Evolutionary conservation across 2,329 filamentous ascomycete species (phyloP).

Genomic region (Aspergillus intermedius): DNA sequence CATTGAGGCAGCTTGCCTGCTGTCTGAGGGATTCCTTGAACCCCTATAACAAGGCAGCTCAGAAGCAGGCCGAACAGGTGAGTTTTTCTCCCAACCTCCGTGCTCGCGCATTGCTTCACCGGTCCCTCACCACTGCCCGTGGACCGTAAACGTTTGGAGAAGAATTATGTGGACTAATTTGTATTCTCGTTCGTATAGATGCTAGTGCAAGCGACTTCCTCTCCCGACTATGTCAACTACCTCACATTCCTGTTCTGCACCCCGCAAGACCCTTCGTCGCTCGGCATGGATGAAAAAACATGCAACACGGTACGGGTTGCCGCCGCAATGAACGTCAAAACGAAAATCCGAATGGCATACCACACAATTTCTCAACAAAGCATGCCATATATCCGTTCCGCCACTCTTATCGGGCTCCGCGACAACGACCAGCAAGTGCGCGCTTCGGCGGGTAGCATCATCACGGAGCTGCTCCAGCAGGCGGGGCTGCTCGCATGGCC

Average conservation of each 20-base stretch:
- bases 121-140: conserved; percentile 3
- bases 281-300: conserved; percentile 55
- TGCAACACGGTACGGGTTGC: conserved; percentile 73
- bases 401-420: conserved; percentile 70
- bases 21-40: conserved; percentile 90
- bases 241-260: conserved; percentile 84
- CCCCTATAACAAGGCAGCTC: conserved; percentile 68
- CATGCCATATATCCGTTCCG: conserved; percentile 69
- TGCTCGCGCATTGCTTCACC: conserved; percentile 5
- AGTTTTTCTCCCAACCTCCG: conserved; percentile 33
- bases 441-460: conserved; percentile 84
- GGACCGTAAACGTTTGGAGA: neutral
- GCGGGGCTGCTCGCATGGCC: conserved; percentile 89
- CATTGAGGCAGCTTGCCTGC: conserved; percentile 78
- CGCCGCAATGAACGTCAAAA: conserved; percentile 92
- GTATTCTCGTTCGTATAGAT: conserved; percentile 53
- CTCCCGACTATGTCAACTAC: conserved; percentile 95
- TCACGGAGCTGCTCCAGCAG: conserved; percentile 80
- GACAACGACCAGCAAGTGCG: conserved; percentile 78
- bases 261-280: conserved; percentile 49
- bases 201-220: conserved; percentile 80
- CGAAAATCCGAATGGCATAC: conserved; percentile 72
- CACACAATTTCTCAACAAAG: conserved; percentile 68
- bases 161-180: conserved; percentile 12
- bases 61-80: conserved; percentile 85